Conservation (phyloP, 163 green algal species). For the Scenedesmus sp. region DNA sequence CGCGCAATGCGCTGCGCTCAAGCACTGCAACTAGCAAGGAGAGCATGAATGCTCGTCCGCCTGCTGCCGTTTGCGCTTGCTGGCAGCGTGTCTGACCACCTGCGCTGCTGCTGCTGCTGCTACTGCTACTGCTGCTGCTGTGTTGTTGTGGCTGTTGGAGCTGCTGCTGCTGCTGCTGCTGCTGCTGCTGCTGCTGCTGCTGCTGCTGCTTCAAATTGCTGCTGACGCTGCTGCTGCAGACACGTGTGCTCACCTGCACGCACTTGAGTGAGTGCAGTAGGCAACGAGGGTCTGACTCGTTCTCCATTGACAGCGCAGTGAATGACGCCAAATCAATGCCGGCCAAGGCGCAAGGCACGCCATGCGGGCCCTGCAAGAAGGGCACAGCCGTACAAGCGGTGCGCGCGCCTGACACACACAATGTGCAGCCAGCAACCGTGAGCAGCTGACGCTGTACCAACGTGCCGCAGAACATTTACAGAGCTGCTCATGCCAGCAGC, state of each 20-base stretch:
- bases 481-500: not conserved
- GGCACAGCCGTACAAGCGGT: not conserved
- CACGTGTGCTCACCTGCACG: constrained; percentile 57
- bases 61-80: not conserved
- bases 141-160: too few species aligned
- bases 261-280: constrained; percentile 85
- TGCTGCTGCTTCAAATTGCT: not conserved
- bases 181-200: not conserved
- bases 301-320: constrained; percentile 82
- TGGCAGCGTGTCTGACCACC: not conserved
- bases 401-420: not conserved
- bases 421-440: not conserved
- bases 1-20: not conserved
- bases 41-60: not conserved
- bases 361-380: constrained; percentile 59
- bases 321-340: constrained; percentile 74
- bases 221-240: not conserved
- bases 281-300: constrained; percentile 94
- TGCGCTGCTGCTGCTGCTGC: not conserved
- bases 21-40: not conserved
- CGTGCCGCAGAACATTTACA: too few species aligned
- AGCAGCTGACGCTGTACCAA: not conserved
- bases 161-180: not conserved
- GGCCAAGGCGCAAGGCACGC: constrained; percentile 32
- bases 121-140: not conserved